phyloP scores from a whole-genome alignment of 2,329 filamentous ascomycete genomes.

The Tolypocladium cylindrosporum region DNA sequence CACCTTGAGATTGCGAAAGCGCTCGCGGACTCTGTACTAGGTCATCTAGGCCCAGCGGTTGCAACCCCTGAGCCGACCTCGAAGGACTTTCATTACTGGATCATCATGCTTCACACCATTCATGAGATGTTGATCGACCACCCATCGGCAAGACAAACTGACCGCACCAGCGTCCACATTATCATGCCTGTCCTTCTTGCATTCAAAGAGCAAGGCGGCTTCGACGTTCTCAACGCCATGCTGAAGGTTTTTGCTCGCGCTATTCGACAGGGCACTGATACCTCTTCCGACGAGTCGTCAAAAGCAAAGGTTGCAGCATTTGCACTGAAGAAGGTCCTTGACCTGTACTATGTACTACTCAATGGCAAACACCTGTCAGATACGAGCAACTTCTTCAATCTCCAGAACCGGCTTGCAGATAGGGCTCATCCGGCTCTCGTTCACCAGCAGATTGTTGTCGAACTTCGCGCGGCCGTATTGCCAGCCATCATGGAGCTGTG shows the following conservation, averaged over 20 bases:
- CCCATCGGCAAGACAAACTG: conserved; percentile 37
- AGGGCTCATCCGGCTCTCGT: conserved; percentile 29
- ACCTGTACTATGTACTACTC: conserved; percentile 67
- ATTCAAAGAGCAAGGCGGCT: conserved; percentile 73
- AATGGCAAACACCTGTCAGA: conserved; percentile 75
- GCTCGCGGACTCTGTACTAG: conserved; percentile 60
- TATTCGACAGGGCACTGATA: conserved; percentile 20
- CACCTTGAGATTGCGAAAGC: conserved; percentile 51
- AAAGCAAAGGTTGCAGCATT: conserved; percentile 40
- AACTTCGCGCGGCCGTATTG: conserved; percentile 71
- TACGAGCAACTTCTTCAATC: conserved; percentile 47
- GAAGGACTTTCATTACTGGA: conserved; percentile 70
- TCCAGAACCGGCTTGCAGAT: conserved; percentile 29
- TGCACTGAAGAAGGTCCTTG: conserved; percentile 72
- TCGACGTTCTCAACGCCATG: conserved; percentile 64
- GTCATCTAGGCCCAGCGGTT: conserved; percentile 47
- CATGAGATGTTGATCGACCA: conserved; percentile 69
- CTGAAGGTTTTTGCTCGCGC: conserved; percentile 51
- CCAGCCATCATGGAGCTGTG: conserved; percentile 71
- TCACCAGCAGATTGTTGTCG: conserved; percentile 71
- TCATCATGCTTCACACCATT: conserved; percentile 68
- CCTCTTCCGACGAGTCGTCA: conserved; percentile 35
- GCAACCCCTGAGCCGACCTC: conserved; percentile 35
- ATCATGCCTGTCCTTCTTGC: conserved; percentile 73
- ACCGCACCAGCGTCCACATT: conserved; percentile 40